These are phyloP conservation scores for Marasmius tenuissimus DNA, from an alignment of 1,284 basidiomycete species.

Conservation along the genomic window DNA sequence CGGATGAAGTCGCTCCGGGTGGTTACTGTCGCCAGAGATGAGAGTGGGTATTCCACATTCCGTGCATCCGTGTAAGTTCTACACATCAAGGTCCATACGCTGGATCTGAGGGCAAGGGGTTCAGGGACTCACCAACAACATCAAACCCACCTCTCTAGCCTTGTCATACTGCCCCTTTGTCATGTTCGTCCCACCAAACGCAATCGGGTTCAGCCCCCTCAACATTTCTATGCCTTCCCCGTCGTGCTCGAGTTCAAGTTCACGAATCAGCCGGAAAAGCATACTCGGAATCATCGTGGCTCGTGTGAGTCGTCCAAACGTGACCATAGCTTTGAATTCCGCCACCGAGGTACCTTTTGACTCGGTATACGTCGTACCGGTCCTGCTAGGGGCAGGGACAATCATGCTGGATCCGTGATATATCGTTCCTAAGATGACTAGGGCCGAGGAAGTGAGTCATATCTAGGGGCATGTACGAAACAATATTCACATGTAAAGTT, in stretches of 20 bases:
- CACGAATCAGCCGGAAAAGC: not conserved
- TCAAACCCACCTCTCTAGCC: not conserved
- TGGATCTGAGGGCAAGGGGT: too few species aligned
- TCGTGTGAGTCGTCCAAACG: not conserved
- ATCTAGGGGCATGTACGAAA: not conserved
- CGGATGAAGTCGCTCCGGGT: too few species aligned
- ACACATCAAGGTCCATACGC: not conserved
- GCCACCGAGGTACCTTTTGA: too few species aligned
- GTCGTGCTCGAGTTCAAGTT: not conserved
- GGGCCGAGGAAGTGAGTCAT: not conserved
- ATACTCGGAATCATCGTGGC: not conserved
- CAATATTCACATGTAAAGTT: not conserved
- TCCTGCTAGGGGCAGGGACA: too few species aligned
- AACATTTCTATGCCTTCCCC: not conserved
- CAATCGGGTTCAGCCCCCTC: not conserved
- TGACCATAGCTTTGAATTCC: not conserved
- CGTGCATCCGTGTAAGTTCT: constrained; percentile 1
- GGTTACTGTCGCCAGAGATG: too few species aligned
- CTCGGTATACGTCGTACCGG: too few species aligned
- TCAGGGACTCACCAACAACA: not conserved
- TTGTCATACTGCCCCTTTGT: not conserved
- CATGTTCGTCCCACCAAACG: not conserved
- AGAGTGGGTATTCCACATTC: not conserved
- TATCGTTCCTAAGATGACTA: not conserved
- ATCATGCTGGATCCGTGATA: too few species aligned